Percentiles rank a stretch among this genome's conserved stretches.
Conservation (phyloP, 257 asterid genomes). For the Solanum commersonii region DNA sequence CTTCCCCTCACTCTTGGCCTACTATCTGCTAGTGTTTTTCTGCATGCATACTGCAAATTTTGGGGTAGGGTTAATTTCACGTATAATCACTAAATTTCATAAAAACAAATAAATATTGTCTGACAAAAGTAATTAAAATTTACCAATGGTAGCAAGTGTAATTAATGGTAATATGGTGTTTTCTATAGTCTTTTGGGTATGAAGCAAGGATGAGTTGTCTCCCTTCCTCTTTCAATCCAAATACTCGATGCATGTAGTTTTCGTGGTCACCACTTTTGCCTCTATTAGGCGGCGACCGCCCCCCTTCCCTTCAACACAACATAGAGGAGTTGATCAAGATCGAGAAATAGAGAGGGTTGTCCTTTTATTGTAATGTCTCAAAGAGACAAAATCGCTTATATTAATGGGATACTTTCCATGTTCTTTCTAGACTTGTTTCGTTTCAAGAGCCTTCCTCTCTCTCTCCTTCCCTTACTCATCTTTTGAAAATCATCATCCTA, state of each 20-base stretch:
- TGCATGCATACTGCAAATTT: conserved; percentile 69
- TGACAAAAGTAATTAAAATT: no score
- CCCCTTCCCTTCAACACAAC: no score
- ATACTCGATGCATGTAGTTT: not conserved
- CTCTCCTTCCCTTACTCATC: not conserved
- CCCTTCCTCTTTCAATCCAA: not conserved
- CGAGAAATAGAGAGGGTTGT: not conserved
- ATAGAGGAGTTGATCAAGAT: not conserved
- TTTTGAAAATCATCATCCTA: not conserved
- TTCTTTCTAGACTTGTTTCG: not conserved
- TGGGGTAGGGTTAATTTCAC: no score
- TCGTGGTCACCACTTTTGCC: not conserved
- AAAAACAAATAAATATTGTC: no score
- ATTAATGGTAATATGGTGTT: not conserved
- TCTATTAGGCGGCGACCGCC: not conserved
- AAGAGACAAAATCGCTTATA: not conserved
- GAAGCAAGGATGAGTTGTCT: not conserved
- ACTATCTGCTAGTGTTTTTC: conserved; percentile 88
- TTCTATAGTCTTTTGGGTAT: not conserved
- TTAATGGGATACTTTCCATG: not conserved
- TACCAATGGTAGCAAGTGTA: not conserved
- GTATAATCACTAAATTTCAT: no score
- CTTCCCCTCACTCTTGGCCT: conserved; percentile 91
- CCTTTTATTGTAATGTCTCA: not conserved
- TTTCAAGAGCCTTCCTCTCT: not conserved